Percentiles rank a stretch among this genome's conserved stretches.
Conservation (phyloP, 1,284 basidiomycete genomes). For the Volvariella surrecta region DNA sequence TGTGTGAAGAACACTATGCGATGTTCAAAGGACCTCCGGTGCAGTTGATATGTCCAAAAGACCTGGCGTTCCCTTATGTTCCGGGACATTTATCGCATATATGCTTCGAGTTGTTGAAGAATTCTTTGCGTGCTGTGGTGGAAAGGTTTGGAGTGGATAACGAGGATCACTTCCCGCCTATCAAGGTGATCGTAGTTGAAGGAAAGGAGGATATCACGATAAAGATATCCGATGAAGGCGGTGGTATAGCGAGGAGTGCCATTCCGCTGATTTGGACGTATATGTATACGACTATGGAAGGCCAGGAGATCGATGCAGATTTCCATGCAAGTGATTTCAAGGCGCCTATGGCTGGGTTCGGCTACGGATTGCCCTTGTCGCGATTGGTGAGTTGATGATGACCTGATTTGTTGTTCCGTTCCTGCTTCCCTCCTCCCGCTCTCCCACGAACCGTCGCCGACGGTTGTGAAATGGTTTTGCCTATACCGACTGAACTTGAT, state of each 20-base stretch:
- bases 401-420: conserved; percentile 4
- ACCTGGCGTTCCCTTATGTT: conserved; percentile 92
- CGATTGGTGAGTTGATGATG: conserved; percentile 55
- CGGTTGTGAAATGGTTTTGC: no score
- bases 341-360: conserved; percentile 98
- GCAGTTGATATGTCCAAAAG: conserved; percentile 88
- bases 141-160: conserved; percentile 85
- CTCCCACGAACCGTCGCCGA: not conserved
- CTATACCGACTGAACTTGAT: no score
- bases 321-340: conserved; percentile 93
- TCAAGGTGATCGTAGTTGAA: conserved; percentile 96
- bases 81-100: conserved; percentile 96
- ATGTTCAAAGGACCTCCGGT: conserved; percentile 92
- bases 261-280: conserved; percentile 98
- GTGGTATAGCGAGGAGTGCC: conserved; percentile 90
- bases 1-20: conserved; percentile 96
- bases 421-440: not conserved
- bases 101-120: conserved; percentile 97
- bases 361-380: conserved; percentile 89
- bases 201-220: conserved; percentile 96
- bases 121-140: conserved; percentile 94
- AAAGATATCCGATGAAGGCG: conserved; percentile 91
- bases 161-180: conserved; percentile 82
- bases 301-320: conserved; percentile 79
- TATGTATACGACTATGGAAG: conserved; percentile 98